Evolutionary conservation across 495 filamentous ascomycete genomes (phyloP).

Genomic region (Penicillium ucsense): DNA sequence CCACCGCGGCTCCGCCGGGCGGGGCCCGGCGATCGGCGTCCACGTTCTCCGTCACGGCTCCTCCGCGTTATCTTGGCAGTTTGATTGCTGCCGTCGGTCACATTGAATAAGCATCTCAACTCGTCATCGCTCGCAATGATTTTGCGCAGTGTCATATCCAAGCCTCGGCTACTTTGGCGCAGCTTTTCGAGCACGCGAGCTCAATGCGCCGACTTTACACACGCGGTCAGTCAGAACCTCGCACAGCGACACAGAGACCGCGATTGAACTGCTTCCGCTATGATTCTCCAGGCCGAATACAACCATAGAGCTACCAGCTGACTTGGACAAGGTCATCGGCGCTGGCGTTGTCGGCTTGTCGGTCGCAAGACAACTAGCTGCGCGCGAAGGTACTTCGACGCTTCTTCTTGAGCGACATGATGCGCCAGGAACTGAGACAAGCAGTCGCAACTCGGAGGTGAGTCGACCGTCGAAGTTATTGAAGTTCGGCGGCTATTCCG

Average conservation of each 20-base stretch:
- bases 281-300: neutral
- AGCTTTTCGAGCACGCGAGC: conserved; percentile 30
- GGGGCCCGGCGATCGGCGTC: conserved; percentile 2
- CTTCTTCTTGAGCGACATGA: conserved; percentile 76
- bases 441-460: conserved; percentile 84
- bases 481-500: too few species aligned
- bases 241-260: too few species aligned
- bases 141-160: conserved; percentile 8
- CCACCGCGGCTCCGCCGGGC: neutral
- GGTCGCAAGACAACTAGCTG: conserved; percentile 69
- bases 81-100: neutral
- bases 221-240: conserved; percentile 46
- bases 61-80: neutral
- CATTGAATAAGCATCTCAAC: neutral
- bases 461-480: neutral
- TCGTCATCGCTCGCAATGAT: conserved; percentile 7
- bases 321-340: conserved; percentile 59
- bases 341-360: conserved; percentile 87
- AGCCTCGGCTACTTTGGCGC: conserved; percentile 14
- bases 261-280: neutral
- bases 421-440: conserved; percentile 79
- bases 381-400: conserved; percentile 51
- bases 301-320: neutral
- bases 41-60: conserved; percentile 1
- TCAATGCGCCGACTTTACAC: conserved; percentile 62